Evolutionary conservation across 352 stramenopile genomes (phyloP).

Genomic region (Elongisporangium senticosum): DNA sequence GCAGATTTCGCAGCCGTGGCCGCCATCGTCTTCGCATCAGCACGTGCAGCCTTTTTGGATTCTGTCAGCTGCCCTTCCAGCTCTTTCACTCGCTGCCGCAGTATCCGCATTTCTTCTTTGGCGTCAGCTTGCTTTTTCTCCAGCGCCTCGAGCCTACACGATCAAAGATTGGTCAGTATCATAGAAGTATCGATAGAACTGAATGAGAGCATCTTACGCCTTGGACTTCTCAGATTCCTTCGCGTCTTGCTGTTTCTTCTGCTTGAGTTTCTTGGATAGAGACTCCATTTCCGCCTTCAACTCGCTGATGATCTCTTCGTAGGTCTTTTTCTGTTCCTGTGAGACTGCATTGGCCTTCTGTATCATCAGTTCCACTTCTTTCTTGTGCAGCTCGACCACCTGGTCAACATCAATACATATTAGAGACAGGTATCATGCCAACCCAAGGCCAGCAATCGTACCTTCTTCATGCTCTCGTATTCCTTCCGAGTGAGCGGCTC

Average conservation of each 20-base stretch:
- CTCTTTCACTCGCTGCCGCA: conserved; percentile 41
- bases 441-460: conserved; percentile 4
- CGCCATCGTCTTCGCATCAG: conserved; percentile 29
- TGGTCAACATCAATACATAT: not conserved
- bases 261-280: conserved; percentile 48
- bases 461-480: conserved; percentile 41
- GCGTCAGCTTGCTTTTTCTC: conserved; percentile 21
- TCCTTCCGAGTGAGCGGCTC: conserved; percentile 19
- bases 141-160: conserved; percentile 21
- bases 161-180: not conserved
- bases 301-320: conserved; percentile 66
- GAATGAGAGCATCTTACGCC: not conserved
- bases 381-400: conserved; percentile 40
- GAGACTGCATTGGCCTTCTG: conserved; percentile 51
- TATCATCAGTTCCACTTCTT: conserved; percentile 57
- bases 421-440: not conserved
- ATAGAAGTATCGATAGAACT: not conserved
- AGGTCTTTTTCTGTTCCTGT: conserved; percentile 61
- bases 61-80: conserved; percentile 49
- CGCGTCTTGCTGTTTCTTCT: conserved; percentile 33
- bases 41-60: conserved; percentile 35
- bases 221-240: conserved; percentile 10
- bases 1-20: conserved; percentile 23
- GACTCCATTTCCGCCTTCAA: conserved; percentile 59
- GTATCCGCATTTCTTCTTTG: conserved; percentile 29